Conservation (phyloP, 164 flowering plant genomes). For the Euptelea pleiosperma region DNA sequence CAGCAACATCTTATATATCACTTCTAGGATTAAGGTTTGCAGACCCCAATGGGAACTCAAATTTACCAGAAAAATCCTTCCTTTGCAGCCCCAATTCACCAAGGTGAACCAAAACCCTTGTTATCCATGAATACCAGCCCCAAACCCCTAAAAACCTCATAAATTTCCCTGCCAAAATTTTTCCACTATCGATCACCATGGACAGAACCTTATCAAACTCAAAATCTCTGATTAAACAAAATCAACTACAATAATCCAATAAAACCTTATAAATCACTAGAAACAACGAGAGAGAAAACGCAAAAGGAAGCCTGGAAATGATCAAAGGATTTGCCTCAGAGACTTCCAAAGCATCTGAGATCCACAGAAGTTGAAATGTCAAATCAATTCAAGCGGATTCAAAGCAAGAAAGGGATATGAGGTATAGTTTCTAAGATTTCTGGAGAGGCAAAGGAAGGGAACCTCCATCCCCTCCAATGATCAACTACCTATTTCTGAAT, state of each 20-base stretch:
- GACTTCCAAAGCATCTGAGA: conserved; percentile 1
- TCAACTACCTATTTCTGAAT: too few species aligned
- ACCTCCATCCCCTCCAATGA: too few species aligned
- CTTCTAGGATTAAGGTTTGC: too few species aligned
- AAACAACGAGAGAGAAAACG: neutral
- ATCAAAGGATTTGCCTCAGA: conserved; percentile 2
- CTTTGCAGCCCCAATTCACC: conserved; percentile 5
- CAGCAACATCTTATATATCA: too few species aligned
- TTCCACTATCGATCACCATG: too few species aligned
- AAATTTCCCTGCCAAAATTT: neutral
- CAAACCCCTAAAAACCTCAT: neutral
- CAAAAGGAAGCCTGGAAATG: neutral
- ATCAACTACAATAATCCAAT: neutral
- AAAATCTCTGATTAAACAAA: neutral
- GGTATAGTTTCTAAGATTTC: conserved; percentile 10
- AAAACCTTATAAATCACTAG: neutral
- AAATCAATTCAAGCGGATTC: neutral
- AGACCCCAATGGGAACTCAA: conserved; percentile 26
- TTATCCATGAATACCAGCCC: neutral
- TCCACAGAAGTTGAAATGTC: neutral
- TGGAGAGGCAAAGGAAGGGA: neutral
- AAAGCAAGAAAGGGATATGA: neutral
- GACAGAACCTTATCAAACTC: neutral
- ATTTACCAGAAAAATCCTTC: conserved; percentile 27
- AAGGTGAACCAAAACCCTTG: conserved; percentile 1